phyloP scores from a whole-genome alignment of 2,329 filamentous ascomycete species.

The Alternaria conjuncta region DNA sequence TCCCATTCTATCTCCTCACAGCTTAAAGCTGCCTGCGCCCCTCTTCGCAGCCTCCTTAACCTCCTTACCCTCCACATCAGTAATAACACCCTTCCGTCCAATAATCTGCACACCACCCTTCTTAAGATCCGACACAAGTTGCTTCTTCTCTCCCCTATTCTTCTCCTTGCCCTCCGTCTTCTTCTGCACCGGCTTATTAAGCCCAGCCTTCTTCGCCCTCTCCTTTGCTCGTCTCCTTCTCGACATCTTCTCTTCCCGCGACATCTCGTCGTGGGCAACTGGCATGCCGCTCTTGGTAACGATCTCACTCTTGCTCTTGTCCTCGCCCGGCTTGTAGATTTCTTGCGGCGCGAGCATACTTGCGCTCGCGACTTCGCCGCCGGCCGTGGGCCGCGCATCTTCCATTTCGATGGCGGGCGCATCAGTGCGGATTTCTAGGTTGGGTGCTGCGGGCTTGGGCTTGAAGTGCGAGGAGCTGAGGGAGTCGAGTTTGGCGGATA shows the following conservation, averaged over 20 bases:
- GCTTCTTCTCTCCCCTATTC: conserved; percentile 64
- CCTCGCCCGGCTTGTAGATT: conserved; percentile 81
- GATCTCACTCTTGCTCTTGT: conserved; percentile 72
- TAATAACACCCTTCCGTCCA: conserved; percentile 84
- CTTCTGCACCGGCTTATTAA: conserved; percentile 51
- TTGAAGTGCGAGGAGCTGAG: conserved; percentile 96
- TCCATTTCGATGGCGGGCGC: conserved; percentile 94
- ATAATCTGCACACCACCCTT: conserved; percentile 91
- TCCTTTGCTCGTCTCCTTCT: conserved; percentile 84
- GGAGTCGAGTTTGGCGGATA: conserved; percentile 81
- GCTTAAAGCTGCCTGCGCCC: conserved; percentile 44
- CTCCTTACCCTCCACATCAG: conserved; percentile 83
- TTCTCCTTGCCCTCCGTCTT: conserved; percentile 56
- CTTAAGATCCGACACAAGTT: conserved; percentile 72
- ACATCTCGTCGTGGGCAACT: conserved; percentile 84
- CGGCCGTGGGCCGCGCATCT: conserved; percentile 86
- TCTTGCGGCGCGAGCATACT: conserved; percentile 92
- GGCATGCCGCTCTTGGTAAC: conserved; percentile 79
- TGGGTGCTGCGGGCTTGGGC: conserved; percentile 81
- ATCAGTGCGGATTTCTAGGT: conserved; percentile 85
- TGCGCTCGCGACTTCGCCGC: conserved; percentile 70
- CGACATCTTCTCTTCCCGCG: conserved; percentile 80
- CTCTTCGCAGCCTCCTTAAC: conserved; percentile 50
- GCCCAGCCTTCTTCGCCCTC: conserved; percentile 73
- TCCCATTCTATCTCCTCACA: conserved; percentile 17